phyloP scores from a whole-genome alignment of 768 basidiomycete genomes.

The Postia placenta region DNA sequence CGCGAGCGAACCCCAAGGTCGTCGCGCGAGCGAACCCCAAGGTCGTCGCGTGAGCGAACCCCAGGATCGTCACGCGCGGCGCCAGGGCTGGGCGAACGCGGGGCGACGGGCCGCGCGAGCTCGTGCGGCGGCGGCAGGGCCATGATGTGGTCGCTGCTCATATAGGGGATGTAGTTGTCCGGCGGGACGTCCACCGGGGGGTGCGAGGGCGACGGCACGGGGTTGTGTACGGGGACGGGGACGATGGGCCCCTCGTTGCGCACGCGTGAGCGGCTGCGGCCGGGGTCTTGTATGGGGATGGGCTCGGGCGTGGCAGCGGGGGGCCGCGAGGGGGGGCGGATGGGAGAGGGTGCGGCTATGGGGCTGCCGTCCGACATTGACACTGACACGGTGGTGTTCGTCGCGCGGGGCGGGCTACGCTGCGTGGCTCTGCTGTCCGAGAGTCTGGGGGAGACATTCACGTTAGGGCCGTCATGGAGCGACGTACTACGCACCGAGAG shows the following conservation, averaged over 20 bases:
- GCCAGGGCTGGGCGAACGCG: conserved; percentile 6
- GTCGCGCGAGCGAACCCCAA: too few relatives aligned
- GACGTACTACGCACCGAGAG: conserved; percentile 11
- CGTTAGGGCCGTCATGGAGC: not conserved
- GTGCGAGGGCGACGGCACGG: conserved; percentile 34
- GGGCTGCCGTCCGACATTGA: too few relatives aligned
- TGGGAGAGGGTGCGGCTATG: conserved; percentile 10
- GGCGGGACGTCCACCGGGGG: conserved; percentile 39
- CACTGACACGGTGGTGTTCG: not conserved
- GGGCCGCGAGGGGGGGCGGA: conserved; percentile 16
- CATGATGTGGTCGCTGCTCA: conserved; percentile 36
- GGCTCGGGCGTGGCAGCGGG: conserved; percentile 21
- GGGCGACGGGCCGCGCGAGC: conserved; percentile 25
- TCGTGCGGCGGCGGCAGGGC: conserved; percentile 56
- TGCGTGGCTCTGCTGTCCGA: not conserved
- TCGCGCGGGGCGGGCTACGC: conserved; percentile 1
- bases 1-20: too few relatives aligned
- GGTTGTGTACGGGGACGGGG: conserved; percentile 30
- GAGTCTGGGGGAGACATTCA: not conserved
- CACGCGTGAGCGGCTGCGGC: not conserved
- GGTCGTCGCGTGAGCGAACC: not conserved
- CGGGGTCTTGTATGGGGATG: conserved; percentile 36
- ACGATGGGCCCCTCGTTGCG: not conserved
- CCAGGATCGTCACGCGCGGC: not conserved
- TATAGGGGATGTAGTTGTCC: conserved; percentile 55